A percentile compares a stretch with the other conserved stretches of the same genome.
phyloP scores from a whole-genome alignment of 208 protist genomes.

The Trichomonas vaginalis region DNA sequence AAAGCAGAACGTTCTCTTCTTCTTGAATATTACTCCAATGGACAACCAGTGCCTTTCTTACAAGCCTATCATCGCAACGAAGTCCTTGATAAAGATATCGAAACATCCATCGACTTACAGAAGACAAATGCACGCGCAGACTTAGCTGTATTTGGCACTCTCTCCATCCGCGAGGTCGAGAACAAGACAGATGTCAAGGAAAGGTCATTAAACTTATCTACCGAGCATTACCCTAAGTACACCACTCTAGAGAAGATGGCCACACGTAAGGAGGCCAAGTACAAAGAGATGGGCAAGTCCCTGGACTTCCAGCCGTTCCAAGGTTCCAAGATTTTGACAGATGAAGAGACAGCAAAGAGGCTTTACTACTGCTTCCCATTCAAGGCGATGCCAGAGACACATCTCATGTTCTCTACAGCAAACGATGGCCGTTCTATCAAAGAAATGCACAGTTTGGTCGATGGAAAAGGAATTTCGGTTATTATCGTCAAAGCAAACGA shows the following conservation, averaged over 20 bases:
- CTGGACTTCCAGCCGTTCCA: neutral
- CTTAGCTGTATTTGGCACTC: neutral
- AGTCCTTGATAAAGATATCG: neutral
- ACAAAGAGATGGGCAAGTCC: neutral
- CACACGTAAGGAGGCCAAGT: neutral
- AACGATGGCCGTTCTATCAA: neutral
- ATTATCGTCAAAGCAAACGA: neutral
- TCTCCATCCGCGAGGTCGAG: neutral
- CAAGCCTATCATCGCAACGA: neutral
- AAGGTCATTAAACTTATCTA: neutral
- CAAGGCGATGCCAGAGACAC: neutral
- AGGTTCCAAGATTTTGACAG: neutral
- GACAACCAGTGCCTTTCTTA: neutral
- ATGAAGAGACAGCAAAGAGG: neutral
- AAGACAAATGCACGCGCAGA: neutral
- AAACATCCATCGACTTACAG: neutral
- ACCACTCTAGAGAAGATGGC: neutral
- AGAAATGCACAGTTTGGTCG: neutral
- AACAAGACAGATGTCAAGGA: neutral
- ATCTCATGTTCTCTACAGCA: neutral
- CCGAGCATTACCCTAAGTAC: neutral
- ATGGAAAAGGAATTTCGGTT: neutral
- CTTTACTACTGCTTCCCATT: constrained; percentile 11
- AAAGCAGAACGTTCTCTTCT: neutral
- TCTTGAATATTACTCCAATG: neutral